Conservation (phyloP, 2,329 filamentous ascomycete species). For the Akanthomyces uredinophilus region DNA sequence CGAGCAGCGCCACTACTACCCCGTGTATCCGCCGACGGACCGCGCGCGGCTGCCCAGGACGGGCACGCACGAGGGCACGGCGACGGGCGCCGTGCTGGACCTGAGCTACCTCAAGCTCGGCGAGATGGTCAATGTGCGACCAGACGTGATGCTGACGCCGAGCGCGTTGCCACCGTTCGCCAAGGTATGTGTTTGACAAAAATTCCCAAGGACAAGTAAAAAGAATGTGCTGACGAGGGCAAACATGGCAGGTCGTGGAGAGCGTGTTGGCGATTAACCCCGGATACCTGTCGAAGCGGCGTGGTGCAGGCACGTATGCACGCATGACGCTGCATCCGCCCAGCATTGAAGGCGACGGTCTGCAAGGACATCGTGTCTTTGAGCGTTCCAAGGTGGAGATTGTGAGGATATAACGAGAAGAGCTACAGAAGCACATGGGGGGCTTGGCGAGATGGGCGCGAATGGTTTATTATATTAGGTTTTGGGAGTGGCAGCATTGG, state of each 20-base stretch:
- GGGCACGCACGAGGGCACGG: constrained; percentile 53
- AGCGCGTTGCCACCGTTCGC: constrained; percentile 82
- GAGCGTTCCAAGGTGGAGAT: constrained; percentile 84
- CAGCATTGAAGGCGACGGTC: constrained; percentile 53
- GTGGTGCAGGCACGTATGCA: constrained; percentile 79
- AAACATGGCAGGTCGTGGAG: constrained; percentile 72
- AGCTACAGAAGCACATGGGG: background rate
- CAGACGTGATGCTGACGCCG: constrained; percentile 79
- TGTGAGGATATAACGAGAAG: constrained; percentile 57
- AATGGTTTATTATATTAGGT: background rate
- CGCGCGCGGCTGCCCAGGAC: constrained; percentile 62
- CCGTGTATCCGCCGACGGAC: constrained; percentile 76
- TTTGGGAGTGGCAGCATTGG: background rate
- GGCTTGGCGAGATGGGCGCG: background rate
- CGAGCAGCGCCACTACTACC: constrained; percentile 87
- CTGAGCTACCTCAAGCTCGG: constrained; percentile 79
- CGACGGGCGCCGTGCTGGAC: constrained; percentile 75
- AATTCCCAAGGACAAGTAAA: too few relatives aligned
- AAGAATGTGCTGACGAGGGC: background rate
- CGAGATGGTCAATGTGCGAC: constrained; percentile 81
- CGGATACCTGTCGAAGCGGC: constrained; percentile 77
- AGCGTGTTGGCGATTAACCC: constrained; percentile 89
- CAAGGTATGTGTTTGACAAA: constrained; percentile 61
- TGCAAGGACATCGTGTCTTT: constrained; percentile 71
- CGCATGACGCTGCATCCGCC: constrained; percentile 70